Evolutionary conservation across 208 protist genomes (phyloP), one percentile per base, ranked within the genome.

Genomic region (Crithidia fasciculata): DNA sequence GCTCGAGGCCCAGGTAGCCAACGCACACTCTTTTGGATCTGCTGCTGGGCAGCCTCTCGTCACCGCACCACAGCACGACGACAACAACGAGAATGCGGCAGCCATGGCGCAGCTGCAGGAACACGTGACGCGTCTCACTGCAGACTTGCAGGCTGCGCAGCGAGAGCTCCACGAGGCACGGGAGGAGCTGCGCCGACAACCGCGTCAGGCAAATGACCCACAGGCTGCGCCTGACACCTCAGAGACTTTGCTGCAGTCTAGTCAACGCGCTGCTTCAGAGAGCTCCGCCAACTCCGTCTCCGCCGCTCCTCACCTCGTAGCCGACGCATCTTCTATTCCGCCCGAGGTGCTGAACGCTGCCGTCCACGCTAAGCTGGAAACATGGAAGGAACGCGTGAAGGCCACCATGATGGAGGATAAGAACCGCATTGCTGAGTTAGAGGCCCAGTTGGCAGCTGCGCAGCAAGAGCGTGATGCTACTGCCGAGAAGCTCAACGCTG

Each of bases 361-460:
- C 18, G 74, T 90, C 13, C 80, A 76, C 49, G 60, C 41, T 2
- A 81, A 84, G 55, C 57, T 84, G 2, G 56, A 61, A 2, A 55
- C 58, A 37, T 90, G 57, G 57, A 73, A 69, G 41, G 70, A 62
- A 36, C 45, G 67, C 28, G 61, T 77, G 43, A 72, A 82, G 63
- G n/a, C 57, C 8, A 28, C 70, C 5, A 39, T 72, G 40, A 56
- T 47, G 19, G 68, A 40, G 43, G 19, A 43, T 16, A 36, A 65
- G 8, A 28, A 18, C 3, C 58, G 66, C 13, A 71, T 65, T 40
- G 56, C 50, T 8, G 18, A 54, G 43, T 40, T 76, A 39, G 39
- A 49, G 18, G 49, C 10, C 7, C 28, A 72, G 45, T 12, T 76
- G 50, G 52, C 64, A 44, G 8, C 10, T 8, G 13, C 53, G 19